phyloP scores from a whole-genome alignment of 495 filamentous ascomycete genomes.

The Lasiosphaeriaceae sp. region DNA sequence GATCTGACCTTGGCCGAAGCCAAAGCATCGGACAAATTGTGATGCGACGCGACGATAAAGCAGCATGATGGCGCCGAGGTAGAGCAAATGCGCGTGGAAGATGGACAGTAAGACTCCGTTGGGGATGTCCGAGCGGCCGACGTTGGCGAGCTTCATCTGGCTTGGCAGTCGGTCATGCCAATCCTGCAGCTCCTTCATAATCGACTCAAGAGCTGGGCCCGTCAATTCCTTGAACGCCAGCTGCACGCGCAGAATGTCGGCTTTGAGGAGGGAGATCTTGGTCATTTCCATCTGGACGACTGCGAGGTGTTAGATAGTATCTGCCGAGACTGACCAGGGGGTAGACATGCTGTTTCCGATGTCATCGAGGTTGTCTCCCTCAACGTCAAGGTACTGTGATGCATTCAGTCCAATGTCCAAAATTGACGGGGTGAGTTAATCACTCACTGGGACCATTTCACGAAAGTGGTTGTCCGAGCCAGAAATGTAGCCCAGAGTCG shows the following conservation, averaged over 20 bases:
- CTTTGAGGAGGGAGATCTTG: slow-evolving; percentile 1
- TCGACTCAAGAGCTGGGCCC: not conserved
- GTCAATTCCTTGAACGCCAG: not conserved
- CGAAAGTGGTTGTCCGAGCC: not conserved
- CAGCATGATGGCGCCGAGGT: not conserved
- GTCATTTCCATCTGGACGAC: slow-evolving; percentile 1
- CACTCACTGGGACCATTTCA: not conserved
- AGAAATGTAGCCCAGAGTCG: not conserved
- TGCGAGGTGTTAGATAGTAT: not conserved
- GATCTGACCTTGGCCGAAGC: not conserved
- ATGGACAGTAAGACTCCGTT: slow-evolving; percentile 6
- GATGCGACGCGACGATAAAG: not conserved
- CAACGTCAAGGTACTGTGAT: not conserved
- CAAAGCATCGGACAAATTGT: not conserved
- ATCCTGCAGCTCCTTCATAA: not conserved
- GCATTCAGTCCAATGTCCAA: not conserved
- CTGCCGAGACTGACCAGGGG: not conserved
- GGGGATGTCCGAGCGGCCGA: not conserved
- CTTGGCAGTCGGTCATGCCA: slow-evolving; percentile 1
- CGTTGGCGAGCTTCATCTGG: not conserved
- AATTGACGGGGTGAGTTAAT: not conserved
- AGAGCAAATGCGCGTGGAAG: not conserved
- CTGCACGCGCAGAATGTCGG: not conserved
- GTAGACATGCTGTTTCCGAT: not conserved
- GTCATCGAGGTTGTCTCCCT: not conserved